Evolutionary conservation across 2,329 filamentous ascomycete genomes (phyloP), one percentile per base, ranked within the genome.

Genomic region (Allantophomopsis cytisporea): DNA sequence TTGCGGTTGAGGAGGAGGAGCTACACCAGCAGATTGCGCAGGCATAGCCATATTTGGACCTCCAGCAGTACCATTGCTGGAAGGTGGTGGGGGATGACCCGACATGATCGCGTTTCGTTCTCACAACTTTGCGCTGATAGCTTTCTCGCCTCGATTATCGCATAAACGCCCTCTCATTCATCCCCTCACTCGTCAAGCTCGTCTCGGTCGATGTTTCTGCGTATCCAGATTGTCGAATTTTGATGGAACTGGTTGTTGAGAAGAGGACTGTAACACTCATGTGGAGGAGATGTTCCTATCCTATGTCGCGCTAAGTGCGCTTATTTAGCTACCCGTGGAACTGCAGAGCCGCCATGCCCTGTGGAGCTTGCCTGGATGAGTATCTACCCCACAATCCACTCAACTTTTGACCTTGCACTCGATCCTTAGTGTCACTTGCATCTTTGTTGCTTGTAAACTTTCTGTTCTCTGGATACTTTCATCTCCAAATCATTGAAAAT

Each of bases 11-110:
- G 43, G 68, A 60, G 43, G 66, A 61, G 33, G 62, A 16, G 63
- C 47, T 47, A 63, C 58, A 41, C 61, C 57, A 40, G 63, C 63
- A 45, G 67, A 65, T 44, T 65, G 63, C 41, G 63, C 58, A 57
- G 69, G 64, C 50, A 64, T 62, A 21, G 56, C 50, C 52, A 66
- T 61, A 28, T 28, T 28, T 28, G 23, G 23, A 44, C 57, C 57
- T 48, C 55, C 50, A 45, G 49, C 63, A 41, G 65, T 53, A 23
- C 65, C 66, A 52, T 65, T 66, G 48, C 62, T 66, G 41, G 60
- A 59, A 52, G 62, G 62, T 47, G 64, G 60, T 32, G 65, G 62
- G 43, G 41, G 60, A 61, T 60, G 66, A 36, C 45, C 47, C 35
- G 55, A 57, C 55, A 58, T 58, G 40, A 40, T 45, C 23, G 23